A percentile compares a stretch with the other conserved stretches of the same genome.
Evolutionary conservation across 371 early-diverging fungal species (phyloP).

Genomic region (Mortierella sp.): DNA sequence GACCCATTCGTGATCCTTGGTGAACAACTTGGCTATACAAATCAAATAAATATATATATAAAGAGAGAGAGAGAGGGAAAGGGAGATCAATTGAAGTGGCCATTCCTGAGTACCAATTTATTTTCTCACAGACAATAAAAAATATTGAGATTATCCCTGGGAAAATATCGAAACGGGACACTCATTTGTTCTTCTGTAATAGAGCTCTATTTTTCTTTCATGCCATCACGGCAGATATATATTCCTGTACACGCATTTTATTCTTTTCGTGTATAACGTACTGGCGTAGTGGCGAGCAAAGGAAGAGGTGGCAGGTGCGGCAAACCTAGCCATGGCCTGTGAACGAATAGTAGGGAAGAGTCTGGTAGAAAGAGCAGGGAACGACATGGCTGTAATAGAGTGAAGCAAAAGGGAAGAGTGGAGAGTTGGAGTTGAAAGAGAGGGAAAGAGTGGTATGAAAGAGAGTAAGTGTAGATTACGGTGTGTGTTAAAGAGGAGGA

Average conservation of each 20-base stretch:
- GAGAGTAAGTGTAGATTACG: no score
- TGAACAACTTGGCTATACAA: slow-evolving; percentile 79
- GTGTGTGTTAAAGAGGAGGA: neutral
- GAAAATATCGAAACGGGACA: no score
- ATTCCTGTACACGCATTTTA: no score
- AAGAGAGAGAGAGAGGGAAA: neutral
- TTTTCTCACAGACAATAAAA: no score
- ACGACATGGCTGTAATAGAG: slow-evolving; percentile 28
- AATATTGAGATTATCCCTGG: no score
- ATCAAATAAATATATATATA: no score
- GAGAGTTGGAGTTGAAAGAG: neutral
- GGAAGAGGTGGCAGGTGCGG: slow-evolving; percentile 41
- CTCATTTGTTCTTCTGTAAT: no score
- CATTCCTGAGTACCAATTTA: no score
- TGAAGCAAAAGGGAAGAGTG: slow-evolving; percentile 3
- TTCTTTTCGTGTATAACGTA: slow-evolving; percentile 31
- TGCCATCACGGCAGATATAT: no score
- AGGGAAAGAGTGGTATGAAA: neutral
- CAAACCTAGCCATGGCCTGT: slow-evolving; percentile 48
- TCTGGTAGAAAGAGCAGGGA: slow-evolving; percentile 46
- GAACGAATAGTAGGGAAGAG: slow-evolving; percentile 55
- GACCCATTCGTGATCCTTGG: slow-evolving; percentile 96
- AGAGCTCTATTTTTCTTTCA: no score
- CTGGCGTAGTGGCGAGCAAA: slow-evolving; percentile 53
- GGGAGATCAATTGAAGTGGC: no score